Percentiles rank a stretch among this genome's conserved stretches.
phyloP scores from a whole-genome alignment of 2,329 filamentous ascomycete genomes.

The Aspergillus sergii region DNA sequence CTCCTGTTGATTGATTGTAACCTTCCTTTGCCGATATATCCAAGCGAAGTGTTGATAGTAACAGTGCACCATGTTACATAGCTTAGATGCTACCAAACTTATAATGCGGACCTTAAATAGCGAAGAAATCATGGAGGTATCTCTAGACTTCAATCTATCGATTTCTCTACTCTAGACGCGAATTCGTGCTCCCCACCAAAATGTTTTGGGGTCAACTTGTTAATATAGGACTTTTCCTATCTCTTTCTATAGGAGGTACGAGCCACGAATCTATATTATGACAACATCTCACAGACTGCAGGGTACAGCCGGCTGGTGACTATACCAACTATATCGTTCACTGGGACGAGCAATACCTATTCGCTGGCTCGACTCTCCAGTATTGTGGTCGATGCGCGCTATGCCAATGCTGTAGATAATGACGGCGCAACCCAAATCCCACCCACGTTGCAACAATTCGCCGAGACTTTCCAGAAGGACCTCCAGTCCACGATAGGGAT shows the following conservation, averaged over 20 bases:
- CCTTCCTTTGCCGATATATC: background rate
- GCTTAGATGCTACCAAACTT: background rate
- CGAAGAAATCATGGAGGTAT: background rate
- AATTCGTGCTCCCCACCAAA: background rate
- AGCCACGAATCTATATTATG: background rate
- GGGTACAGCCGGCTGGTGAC: background rate
- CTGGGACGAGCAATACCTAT: background rate
- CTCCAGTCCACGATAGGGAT: conserved; percentile 26
- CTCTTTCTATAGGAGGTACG: background rate
- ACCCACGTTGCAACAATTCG: conserved; percentile 53
- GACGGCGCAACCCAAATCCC: conserved; percentile 56
- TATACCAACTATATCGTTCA: background rate
- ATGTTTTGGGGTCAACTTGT: background rate
- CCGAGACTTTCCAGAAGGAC: conserved; percentile 48
- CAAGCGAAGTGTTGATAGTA: background rate
- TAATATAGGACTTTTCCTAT: background rate
- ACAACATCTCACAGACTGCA: background rate
- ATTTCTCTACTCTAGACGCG: background rate
- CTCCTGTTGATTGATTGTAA: background rate
- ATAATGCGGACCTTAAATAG: background rate
- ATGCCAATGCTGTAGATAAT: conserved; percentile 45
- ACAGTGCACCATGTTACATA: background rate
- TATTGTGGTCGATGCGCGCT: conserved; percentile 43
- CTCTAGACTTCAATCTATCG: background rate
- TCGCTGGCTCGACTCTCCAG: background rate